These are phyloP conservation scores for Adansonia grandidieri DNA, from an alignment of 441 rosid species.

Conservation along the genomic window DNA sequence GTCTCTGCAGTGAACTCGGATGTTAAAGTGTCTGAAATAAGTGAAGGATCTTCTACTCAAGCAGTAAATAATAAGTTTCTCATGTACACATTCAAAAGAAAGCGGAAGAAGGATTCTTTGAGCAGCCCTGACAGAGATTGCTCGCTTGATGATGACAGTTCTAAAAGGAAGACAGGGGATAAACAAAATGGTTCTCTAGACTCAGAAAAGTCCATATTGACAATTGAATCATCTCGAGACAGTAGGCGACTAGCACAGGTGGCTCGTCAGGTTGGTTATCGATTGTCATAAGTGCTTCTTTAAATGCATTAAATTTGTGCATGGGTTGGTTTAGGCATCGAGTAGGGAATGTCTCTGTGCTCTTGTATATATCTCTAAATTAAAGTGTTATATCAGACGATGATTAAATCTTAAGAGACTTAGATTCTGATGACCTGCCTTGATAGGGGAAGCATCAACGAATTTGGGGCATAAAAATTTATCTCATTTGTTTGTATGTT, in stretches of 20 bases:
- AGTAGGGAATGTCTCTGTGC: not conserved
- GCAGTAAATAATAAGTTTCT: constrained; percentile 50
- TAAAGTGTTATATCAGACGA: not conserved
- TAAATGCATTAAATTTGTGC: constrained; percentile 4
- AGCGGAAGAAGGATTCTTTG: constrained; percentile 57
- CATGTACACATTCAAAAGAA: constrained; percentile 82
- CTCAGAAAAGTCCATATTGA: constrained; percentile 42
- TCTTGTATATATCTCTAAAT: not conserved
- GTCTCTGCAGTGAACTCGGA: constrained; percentile 29
- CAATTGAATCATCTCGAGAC: constrained; percentile 56
- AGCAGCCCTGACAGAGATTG: constrained; percentile 57
- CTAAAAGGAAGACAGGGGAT: constrained; percentile 42
- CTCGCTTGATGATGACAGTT: constrained; percentile 36
- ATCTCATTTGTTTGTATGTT: not conserved
- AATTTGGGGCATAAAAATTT: not conserved
- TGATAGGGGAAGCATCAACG: not conserved
- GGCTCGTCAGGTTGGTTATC: constrained; percentile 58
- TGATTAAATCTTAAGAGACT: not conserved
- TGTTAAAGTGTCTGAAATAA: constrained; percentile 34
- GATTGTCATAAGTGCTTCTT: constrained; percentile 25
- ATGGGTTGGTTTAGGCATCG: not conserved
- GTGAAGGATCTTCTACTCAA: constrained; percentile 41
- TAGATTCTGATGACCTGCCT: not conserved
- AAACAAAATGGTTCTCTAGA: constrained; percentile 46
- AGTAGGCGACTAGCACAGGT: constrained; percentile 48